Base-by-base conservation (phyloP, 2,329 filamentous ascomycete species). In the Talaromyces verruculosus region DNA sequence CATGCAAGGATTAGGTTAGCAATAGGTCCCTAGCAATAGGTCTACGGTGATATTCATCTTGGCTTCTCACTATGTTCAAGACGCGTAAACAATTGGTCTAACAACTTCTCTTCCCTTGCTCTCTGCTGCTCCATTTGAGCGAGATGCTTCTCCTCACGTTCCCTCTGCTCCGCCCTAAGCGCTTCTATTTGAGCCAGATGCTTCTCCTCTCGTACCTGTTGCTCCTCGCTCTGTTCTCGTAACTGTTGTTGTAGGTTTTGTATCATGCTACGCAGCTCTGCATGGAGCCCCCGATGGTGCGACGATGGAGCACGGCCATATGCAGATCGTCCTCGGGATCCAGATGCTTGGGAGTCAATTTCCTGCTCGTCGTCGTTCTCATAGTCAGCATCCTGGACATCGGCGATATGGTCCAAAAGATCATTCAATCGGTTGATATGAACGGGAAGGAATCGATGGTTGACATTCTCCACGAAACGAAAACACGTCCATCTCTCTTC, bases 221-320 rank as follows among this genome's bases (percentile, higher is more conserved):
- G 37, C 13, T 41, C 37, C 37, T 41, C 37, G 37, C 43, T 1
- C 41, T 43, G 41, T 43, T 43, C 41, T 43, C 17, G 15, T 43
- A 43, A 19, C 7, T 43, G 41, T 58, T 58, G 55, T 10, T 58
- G 55, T 28, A 62, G 30, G n/a, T 13, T 4, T 37, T 63, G 61
- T 30, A 63, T 55, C 49, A 57, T 63, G 25, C 19, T 57, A 6
- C 49, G 33, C 5, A 63, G 61, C 61, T 63, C 61, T 22, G 61
- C 11, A 15, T 63, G 49, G 25, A 63, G 39, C 1, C 45, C 61
- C 5, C 61, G 49, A 43, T 33, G 19, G 15, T 57, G 37, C 19
- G 25, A 33, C 10, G 61, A 63, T 43, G 49, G 37, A 10, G 61
- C 51, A 5, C 49, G 19, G 25, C 35, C 41, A 33, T 22, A 35